A percentile compares a stretch with the other conserved stretches of the same genome.
Evolutionary conservation across 1,284 basidiomycete genomes (phyloP).

Genomic region (Boletus coffeatus): DNA sequence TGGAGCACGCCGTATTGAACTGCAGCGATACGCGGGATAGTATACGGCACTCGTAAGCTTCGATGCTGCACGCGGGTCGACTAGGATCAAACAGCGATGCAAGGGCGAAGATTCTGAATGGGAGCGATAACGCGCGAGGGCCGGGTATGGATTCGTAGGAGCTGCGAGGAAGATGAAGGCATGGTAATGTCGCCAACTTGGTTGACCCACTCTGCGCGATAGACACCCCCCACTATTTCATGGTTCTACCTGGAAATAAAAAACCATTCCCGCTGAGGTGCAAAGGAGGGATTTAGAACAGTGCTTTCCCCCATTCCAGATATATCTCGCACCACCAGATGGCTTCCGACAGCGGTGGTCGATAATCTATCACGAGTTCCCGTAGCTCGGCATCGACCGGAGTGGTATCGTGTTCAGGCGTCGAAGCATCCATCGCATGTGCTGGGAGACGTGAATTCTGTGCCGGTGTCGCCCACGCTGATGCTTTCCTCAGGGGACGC

Average conservation of each 20-base stretch:
- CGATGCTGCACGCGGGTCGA: constrained; percentile 37
- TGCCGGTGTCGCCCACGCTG: constrained; percentile 14
- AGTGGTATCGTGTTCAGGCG: constrained; percentile 29
- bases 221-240: constrained; percentile 42
- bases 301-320: constrained; percentile 44
- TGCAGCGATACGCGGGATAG: constrained; percentile 47
- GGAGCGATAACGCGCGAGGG: constrained; percentile 45
- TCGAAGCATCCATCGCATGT: constrained; percentile 28
- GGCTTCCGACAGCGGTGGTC: constrained; percentile 51
- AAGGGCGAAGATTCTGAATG: constrained; percentile 52
- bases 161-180: constrained; percentile 18
- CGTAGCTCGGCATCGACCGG: constrained; percentile 32
- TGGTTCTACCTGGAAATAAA: constrained; percentile 33
- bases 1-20: constrained; percentile 39
- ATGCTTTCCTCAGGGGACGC: constrained; percentile 19
- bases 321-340: constrained; percentile 50
- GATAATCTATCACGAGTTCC: constrained; percentile 36
- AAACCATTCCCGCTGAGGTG: constrained; percentile 1
- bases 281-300: constrained; percentile 32
- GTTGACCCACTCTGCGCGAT: constrained; percentile 38
- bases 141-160: constrained; percentile 31
- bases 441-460: constrained; percentile 31
- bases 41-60: constrained; percentile 55
- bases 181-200: constrained; percentile 4
- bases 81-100: constrained; percentile 45